These are phyloP conservation scores for Clavispora asparagi DNA, from an alignment of 805 yeast species.

Conservation along the genomic window DNA sequence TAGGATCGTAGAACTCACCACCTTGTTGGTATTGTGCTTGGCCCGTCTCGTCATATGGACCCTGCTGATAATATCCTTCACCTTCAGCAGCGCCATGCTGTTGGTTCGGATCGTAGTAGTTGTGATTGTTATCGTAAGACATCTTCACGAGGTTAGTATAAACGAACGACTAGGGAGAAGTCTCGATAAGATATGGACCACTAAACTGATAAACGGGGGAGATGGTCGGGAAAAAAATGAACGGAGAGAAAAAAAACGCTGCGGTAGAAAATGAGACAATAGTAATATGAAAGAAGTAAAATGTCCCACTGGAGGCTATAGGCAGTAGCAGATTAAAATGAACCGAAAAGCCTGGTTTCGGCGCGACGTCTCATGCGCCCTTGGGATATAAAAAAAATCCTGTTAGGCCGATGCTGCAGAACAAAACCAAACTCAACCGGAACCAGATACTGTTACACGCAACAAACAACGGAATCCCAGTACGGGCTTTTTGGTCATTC, in stretches of 20 bases:
- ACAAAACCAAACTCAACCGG: background rate
- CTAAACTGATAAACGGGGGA: background rate
- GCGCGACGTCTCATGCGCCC: background rate
- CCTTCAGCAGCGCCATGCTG: conserved; percentile 22
- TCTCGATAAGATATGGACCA: background rate
- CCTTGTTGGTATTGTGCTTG: conserved; percentile 26
- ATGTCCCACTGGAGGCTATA: background rate
- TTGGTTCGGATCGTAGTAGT: conserved; percentile 34
- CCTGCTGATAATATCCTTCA: conserved; percentile 33
- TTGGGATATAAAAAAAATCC: background rate
- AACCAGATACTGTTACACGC: too few species aligned
- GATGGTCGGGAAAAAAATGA: background rate
- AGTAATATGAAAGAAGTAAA: background rate
- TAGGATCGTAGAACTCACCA: conserved; percentile 49
- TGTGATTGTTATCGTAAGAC: conserved; percentile 54
- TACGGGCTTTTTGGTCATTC: too few species aligned
- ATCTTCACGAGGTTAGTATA: conserved; percentile 32
- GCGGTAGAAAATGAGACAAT: background rate
- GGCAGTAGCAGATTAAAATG: conserved; percentile 1
- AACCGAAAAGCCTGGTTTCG: background rate
- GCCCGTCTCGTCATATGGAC: conserved; percentile 34
- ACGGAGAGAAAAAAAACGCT: background rate
- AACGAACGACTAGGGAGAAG: conserved; percentile 1
- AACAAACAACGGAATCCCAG: background rate
- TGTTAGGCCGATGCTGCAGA: background rate